Evolutionary conservation across 2,329 filamentous ascomycete species (phyloP).

Genomic region (Nakataea oryzae): DNA sequence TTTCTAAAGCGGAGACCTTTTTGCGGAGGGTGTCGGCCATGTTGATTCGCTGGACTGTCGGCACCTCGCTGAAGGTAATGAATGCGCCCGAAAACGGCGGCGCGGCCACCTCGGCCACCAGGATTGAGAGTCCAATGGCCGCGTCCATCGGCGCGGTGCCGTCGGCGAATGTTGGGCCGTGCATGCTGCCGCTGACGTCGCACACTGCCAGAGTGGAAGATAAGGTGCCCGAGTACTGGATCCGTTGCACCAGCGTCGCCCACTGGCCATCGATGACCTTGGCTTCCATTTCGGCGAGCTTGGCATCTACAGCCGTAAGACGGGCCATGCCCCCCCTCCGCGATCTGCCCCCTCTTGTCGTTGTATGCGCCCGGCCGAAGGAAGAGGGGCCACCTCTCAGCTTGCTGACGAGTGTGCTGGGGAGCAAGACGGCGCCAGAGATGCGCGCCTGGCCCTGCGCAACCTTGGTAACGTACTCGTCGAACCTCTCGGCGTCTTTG

Average conservation of each 20-base stretch:
- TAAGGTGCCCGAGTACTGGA: conserved; percentile 43
- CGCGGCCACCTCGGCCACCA: conserved; percentile 40
- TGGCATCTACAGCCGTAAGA: conserved; percentile 14
- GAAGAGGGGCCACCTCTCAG: too few relatives aligned
- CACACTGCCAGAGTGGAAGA: conserved; percentile 44
- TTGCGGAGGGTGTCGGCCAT: conserved; percentile 24
- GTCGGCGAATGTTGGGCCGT: conserved; percentile 24
- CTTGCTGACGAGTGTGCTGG: conserved; percentile 32
- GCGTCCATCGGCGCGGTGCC: conserved; percentile 38
- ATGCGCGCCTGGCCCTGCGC: conserved; percentile 35
- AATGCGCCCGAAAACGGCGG: conserved; percentile 43
- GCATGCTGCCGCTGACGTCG: conserved; percentile 48
- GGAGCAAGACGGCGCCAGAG: conserved; percentile 44
- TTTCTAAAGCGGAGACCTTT: conserved; percentile 17
- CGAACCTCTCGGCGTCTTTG: conserved; percentile 40
- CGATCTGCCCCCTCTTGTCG: neutral
- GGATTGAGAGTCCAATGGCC: conserved; percentile 43
- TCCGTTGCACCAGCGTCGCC: conserved; percentile 45
- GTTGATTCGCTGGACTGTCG: conserved; percentile 29
- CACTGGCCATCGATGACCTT: conserved; percentile 40
- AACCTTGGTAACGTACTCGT: conserved; percentile 36
- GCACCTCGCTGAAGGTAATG: conserved; percentile 39
- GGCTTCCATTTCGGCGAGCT: conserved; percentile 18
- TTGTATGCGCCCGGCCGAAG: too few relatives aligned
- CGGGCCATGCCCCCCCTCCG: neutral